Percentiles rank a stretch among this genome's conserved stretches.
Evolutionary conservation across 1,284 basidiomycete species (phyloP).

Genomic region (Apiotrichum veenhuisii): DNA sequence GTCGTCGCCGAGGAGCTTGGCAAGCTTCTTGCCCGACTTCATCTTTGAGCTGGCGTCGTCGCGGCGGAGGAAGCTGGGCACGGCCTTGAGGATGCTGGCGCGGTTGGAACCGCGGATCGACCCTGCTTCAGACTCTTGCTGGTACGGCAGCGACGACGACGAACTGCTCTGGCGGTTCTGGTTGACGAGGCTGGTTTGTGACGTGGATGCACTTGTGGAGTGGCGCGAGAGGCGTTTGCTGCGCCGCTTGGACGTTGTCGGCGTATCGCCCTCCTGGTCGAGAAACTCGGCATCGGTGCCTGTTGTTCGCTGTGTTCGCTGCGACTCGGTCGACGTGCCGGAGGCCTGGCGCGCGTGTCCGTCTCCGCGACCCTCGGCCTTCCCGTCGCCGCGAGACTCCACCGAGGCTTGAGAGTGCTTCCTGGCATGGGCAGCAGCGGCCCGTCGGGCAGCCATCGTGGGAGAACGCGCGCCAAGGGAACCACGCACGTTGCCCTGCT

Average conservation of each 20-base stretch:
- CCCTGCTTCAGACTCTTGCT: constrained; percentile 29
- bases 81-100: constrained; percentile 35
- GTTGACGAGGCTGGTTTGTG: constrained; percentile 23
- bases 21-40: constrained; percentile 56
- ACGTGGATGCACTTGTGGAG: constrained; percentile 21
- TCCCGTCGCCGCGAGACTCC: constrained; percentile 1
- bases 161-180: constrained; percentile 27
- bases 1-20: constrained; percentile 66
- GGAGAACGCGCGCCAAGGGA: constrained; percentile 28
- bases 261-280: constrained; percentile 28
- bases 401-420: constrained; percentile 8
- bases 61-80: constrained; percentile 29
- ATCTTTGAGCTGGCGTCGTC: constrained; percentile 29
- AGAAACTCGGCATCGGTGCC: constrained; percentile 43
- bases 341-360: constrained; percentile 11
- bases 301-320: constrained; percentile 5
- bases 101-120: constrained; percentile 35
- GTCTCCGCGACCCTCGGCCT: background rate
- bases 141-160: constrained; percentile 36
- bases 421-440: constrained; percentile 3
- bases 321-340: constrained; percentile 7
- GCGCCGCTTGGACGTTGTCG: constrained; percentile 7
- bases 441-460: background rate
- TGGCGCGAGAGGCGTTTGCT: constrained; percentile 11
- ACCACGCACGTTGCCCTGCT: constrained; percentile 29